phyloP scores from a whole-genome alignment of 805 yeast genomes.

The Myxozyma lipomycoides region DNA sequence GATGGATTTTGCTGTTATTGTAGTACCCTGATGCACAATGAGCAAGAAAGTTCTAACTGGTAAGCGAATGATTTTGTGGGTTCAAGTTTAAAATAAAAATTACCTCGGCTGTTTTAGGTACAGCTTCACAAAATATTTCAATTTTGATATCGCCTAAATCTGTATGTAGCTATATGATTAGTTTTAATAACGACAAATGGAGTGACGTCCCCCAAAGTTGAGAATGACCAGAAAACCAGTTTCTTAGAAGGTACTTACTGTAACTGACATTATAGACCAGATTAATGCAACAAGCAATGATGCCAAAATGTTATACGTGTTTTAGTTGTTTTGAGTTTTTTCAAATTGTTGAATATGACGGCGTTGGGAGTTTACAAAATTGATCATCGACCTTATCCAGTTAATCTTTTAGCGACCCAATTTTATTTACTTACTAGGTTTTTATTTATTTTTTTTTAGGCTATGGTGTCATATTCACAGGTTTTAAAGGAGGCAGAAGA shows the following conservation, averaged over 20 bases:
- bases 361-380: neutral
- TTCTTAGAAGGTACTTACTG: slow-evolving; percentile 11
- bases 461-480: slow-evolving; percentile 10
- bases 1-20: slow-evolving; percentile 34
- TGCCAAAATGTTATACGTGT: too few species aligned
- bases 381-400: neutral
- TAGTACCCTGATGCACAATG: slow-evolving; percentile 46
- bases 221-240: neutral
- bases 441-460: too few species aligned
- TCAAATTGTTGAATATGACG: too few species aligned
- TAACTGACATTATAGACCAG: too few species aligned
- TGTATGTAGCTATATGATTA: slow-evolving; percentile 37
- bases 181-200: neutral
- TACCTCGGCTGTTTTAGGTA: slow-evolving; percentile 42
- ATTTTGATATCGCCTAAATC: slow-evolving; percentile 41
- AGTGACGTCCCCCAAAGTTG: neutral
- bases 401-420: neutral
- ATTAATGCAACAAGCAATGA: too few species aligned
- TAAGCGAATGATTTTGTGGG: neutral
- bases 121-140: slow-evolving; percentile 41
- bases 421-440: neutral
- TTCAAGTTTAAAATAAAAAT: slow-evolving; percentile 11
- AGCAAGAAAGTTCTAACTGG: slow-evolving; percentile 42
- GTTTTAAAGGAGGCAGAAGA: slow-evolving; percentile 8
- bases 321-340: too few species aligned